These are phyloP conservation scores for Lunasporangiospora selenospora DNA, from an alignment of 192 early-diverging fungal genomes.

Conservation along the genomic window DNA sequence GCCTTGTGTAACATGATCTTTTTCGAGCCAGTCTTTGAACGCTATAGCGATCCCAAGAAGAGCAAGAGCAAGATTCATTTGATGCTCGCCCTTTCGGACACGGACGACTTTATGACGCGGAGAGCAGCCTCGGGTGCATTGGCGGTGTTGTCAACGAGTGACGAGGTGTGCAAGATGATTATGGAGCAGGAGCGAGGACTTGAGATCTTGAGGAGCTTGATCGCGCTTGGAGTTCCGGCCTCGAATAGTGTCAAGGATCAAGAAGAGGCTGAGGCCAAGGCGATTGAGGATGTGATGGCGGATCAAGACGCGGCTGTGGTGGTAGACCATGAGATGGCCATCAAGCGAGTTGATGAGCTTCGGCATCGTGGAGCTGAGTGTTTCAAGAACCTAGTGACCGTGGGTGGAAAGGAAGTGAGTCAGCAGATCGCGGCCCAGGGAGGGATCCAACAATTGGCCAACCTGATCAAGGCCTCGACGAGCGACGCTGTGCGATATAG, in stretches of 20 bases:
- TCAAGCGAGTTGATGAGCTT: constrained; percentile 59
- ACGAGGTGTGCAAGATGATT: constrained; percentile 64
- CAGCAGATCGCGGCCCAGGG: constrained; percentile 54
- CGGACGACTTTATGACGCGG: constrained; percentile 84
- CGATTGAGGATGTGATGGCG: constrained; percentile 50
- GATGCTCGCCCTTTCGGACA: constrained; percentile 84
- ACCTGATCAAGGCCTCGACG: constrained; percentile 55
- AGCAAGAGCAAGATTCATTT: constrained; percentile 71
- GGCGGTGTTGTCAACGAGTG: constrained; percentile 75
- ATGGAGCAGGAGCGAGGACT: constrained; percentile 60
- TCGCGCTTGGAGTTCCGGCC: constrained; percentile 40
- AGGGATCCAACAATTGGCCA: constrained; percentile 53
- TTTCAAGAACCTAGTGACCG: constrained; percentile 67
- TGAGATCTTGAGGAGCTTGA: constrained; percentile 59
- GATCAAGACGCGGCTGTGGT: constrained; percentile 25
- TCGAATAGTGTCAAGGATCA: constrained; percentile 5
- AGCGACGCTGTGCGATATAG: constrained; percentile 55
- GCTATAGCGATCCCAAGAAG: constrained; percentile 63
- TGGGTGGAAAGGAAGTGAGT: constrained; percentile 52
- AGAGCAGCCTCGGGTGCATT: constrained; percentile 87
- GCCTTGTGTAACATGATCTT: constrained; percentile 94
- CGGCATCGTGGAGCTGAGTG: constrained; percentile 77
- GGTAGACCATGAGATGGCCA: constrained; percentile 33
- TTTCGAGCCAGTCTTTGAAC: constrained; percentile 78
- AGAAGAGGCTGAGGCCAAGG: constrained; percentile 39